Percentiles rank a stretch among this genome's conserved stretches.
phyloP scores from a whole-genome alignment of 805 yeast genomes.

The Myxozyma vanderwaltii region DNA sequence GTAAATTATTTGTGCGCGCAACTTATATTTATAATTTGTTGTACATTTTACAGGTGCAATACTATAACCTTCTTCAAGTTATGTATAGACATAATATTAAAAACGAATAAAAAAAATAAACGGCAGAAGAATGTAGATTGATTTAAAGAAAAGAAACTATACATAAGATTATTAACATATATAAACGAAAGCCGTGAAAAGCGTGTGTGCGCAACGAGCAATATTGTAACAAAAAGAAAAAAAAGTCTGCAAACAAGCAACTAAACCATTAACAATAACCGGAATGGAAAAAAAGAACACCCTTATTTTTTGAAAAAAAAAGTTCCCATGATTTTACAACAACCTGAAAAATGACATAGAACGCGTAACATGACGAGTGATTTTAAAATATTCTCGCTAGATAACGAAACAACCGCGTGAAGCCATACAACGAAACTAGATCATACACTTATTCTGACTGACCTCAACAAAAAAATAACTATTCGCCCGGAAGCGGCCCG shows the following conservation, averaged over 20 bases:
- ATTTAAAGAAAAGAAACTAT: background rate
- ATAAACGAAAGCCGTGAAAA: background rate
- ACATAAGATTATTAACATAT: background rate
- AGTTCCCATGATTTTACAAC: constrained; percentile 9
- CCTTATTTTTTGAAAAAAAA: constrained; percentile 1
- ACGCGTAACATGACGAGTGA: too few species aligned
- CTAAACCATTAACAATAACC: background rate
- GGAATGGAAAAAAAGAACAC: constrained; percentile 9
- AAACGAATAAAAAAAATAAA: too few species aligned
- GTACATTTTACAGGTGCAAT: too few species aligned
- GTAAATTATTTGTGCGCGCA: background rate
- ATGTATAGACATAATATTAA: too few species aligned
- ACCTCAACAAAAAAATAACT: background rate
- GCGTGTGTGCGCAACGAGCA: background rate
- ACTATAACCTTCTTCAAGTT: too few species aligned
- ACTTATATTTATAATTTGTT: too few species aligned
- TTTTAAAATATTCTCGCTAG: too few species aligned
- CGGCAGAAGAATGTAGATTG: background rate
- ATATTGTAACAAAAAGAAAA: background rate
- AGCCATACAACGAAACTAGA: background rate
- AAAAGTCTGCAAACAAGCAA: background rate
- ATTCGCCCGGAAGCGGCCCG: constrained; percentile 29
- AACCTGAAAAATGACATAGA: background rate
- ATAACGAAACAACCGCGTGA: background rate
- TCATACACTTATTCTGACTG: background rate